Conservation (phyloP, 768 basidiomycete genomes). For the Psilocybe cubensis region DNA sequence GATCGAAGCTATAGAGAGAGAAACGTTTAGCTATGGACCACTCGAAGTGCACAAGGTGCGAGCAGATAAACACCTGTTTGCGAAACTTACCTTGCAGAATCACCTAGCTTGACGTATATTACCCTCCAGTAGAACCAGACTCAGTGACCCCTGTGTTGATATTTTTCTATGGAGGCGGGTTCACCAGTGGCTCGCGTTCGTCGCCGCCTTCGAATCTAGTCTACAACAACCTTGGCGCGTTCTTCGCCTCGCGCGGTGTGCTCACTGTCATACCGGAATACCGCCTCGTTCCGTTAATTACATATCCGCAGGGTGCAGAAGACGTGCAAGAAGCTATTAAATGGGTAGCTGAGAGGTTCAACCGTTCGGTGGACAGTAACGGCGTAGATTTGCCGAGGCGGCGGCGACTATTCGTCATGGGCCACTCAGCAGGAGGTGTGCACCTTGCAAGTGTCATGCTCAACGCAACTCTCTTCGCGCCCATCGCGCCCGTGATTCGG, state of each 20-base stretch:
- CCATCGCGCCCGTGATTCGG: constrained; percentile 12
- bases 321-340: constrained; percentile 25
- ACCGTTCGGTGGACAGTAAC: constrained; percentile 11
- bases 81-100: no score
- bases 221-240: constrained; percentile 29
- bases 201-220: constrained; percentile 24
- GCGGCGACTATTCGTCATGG: constrained; percentile 19
- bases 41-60: constrained; percentile 18
- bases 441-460: constrained; percentile 23
- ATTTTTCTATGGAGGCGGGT: constrained; percentile 30
- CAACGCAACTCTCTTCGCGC: constrained; percentile 16
- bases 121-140: constrained; percentile 4
- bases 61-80: no score
- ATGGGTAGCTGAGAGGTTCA: constrained; percentile 18
- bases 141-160: constrained; percentile 20
- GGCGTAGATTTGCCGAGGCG: no score
- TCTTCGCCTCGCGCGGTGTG: constrained; percentile 28
- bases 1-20: constrained; percentile 19
- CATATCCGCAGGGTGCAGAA: constrained; percentile 27
- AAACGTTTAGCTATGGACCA: constrained; percentile 22
- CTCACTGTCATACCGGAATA: constrained; percentile 30
- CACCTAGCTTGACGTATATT: constrained; percentile 29
- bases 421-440: constrained; percentile 31
- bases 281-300: constrained; percentile 25
- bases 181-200: constrained; percentile 22